Base-by-base conservation (phyloP, 179 eudicot species). In the Gypsophila paniculata region DNA sequence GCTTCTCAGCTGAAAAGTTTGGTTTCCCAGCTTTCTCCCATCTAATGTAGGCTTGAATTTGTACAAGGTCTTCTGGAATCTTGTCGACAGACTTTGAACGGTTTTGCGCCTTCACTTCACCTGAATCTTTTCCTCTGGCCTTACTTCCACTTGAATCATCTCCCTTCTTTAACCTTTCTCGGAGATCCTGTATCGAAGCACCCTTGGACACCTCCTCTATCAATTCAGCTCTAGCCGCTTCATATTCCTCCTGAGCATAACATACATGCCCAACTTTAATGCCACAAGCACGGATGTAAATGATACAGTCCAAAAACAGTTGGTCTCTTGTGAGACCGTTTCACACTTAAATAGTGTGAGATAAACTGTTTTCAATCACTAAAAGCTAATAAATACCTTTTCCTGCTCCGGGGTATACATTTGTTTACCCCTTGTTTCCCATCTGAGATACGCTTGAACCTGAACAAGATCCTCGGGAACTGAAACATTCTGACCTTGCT, bases 381-480 rank as follows among this genome's bases (percentile, higher is more conserved):
- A 29, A 29, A 29, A 29, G 22, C 67, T 68, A 58, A 29, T 42
- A 71, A 83, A 67, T 72, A 78, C 98, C 91, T 91, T 89, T 79
- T 93, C 93, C 79, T 88, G 76, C 75, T 93, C 89, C 70, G 96
- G 96, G 38, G 83, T 83, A 74, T 93, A 93, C 72, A 64, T 87
- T 77, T 89, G 98, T 84, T 93, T 93, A 69, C 98, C 98, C 81
- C 81, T 87, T 80, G 96, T 89, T 85, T 93, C 98, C 98, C 98
- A 93, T 73, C 97, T 82, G 52, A 85, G 74, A 81, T 87, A 93
- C 54, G 98, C 90, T 79, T 93, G 98, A 76, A 86, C 42, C 82
- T 91, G 98, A 44, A 95, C 99, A 80, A 95, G 98, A 80, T 95
- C 99, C 77, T 95, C 99, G 48, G 99, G 99, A 77, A 95, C 85